A percentile compares a stretch with the other conserved stretches of the same genome.
Conservation (phyloP, 208 protist species). For the Spongospora subterranea region DNA sequence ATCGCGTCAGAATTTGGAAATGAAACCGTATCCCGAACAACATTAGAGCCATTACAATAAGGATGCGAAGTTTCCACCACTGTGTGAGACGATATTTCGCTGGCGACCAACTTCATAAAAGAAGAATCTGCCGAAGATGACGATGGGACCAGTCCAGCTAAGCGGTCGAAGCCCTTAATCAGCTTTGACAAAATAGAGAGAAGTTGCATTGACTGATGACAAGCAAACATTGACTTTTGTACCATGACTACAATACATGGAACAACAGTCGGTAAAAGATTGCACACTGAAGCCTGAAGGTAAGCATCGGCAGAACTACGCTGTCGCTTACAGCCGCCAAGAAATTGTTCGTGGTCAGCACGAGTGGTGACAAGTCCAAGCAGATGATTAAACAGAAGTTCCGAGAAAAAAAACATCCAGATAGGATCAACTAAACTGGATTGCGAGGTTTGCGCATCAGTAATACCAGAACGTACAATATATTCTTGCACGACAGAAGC, state of each 20-base stretch:
- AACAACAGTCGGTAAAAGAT: background rate
- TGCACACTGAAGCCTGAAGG: background rate
- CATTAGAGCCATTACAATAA: background rate
- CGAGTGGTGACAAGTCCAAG: background rate
- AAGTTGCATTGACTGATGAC: background rate
- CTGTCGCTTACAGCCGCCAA: background rate
- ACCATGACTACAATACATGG: background rate
- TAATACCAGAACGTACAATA: background rate
- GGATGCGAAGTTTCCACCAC: slow-evolving; percentile 36
- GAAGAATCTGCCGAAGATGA: background rate
- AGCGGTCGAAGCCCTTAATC: background rate
- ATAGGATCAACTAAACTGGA: no score
- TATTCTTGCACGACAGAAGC: background rate
- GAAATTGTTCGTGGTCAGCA: background rate
- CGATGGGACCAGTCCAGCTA: background rate
- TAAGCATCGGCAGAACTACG: background rate
- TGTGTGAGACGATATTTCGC: background rate
- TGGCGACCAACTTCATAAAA: background rate
- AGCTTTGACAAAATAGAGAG: background rate
- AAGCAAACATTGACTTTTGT: background rate
- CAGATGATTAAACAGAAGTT: slow-evolving; percentile 21
- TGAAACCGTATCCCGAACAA: slow-evolving; percentile 27
- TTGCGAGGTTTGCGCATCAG: no score
- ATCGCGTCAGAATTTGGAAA: background rate
- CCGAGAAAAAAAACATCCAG: background rate